Evolutionary conservation across 805 yeast species (phyloP), one percentile per base, ranked within the genome.

Genomic region (Starmerella khaoyaiensis): DNA sequence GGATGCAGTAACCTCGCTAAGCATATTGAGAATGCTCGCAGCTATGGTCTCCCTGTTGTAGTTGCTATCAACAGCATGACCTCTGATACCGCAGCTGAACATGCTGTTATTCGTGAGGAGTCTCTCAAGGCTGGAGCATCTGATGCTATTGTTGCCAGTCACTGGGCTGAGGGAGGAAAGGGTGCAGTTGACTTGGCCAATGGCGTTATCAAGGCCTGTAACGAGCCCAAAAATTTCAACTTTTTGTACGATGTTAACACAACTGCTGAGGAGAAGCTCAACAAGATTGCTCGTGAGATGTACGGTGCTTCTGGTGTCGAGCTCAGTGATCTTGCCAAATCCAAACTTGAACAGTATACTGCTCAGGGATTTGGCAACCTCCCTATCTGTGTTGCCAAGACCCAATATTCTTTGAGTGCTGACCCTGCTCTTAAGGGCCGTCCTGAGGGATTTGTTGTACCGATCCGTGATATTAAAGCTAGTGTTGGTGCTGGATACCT

Each of bases 401-500:
- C 98, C 2, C 98, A 87, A 62, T 87, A 87, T 67, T 83, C 95
- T 1, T 67, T 87, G 49, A 84, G 96, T 3, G 96, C 86, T 56
- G 97, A 87, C 61, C 84, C 97, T 30, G 65, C 72, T 17, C 70
- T 90, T 59, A 86, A 86, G 65, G 95, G 95, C 57, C 95, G 83
- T 29, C 98, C 98, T 48, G 73, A 79, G 16, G 95, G 93, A 7
- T 87, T 86, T 67, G 79, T 74, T 14, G 80, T 87, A 58, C 97
- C 98, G 35, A 83, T 87, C 51, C 73, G 93, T 59, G 98, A 87
- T 52, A 81, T 87, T 46, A 78, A 93, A 61, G 86, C 87, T 28
- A 79, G 94, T 25, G 81, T 82, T 39, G 98, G 98, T 61, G 97
- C 96, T 33, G 96, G 96, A 8, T 87, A 87, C 62, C 68, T 87